Conservation (phyloP, 371 early-diverging fungal species). For the Encephalitozoon intestinalis region DNA sequence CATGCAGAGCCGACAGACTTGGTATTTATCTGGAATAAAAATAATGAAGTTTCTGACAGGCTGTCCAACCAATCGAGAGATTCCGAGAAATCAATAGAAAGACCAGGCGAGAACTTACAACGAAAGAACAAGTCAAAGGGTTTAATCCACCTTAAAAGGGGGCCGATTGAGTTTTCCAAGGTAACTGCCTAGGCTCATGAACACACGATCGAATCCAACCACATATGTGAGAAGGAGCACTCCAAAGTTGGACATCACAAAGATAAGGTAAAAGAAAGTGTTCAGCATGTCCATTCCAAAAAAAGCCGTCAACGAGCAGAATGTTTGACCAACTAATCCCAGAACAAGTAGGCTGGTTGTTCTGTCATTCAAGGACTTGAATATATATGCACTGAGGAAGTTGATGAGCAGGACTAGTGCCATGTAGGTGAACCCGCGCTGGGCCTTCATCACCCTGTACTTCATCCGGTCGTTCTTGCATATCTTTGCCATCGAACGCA, state of each 20-base stretch:
- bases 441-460: constrained; percentile 22
- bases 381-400: constrained; percentile 37
- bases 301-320: constrained; percentile 14
- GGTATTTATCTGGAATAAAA: constrained; percentile 3
- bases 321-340: background rate
- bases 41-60: background rate
- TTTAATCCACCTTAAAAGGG: background rate
- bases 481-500: background rate
- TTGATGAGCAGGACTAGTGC: constrained; percentile 28
- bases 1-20: constrained; percentile 12
- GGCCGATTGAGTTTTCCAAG: background rate
- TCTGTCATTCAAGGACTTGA: constrained; percentile 1
- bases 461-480: background rate
- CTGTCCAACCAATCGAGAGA: background rate
- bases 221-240: constrained; percentile 13
- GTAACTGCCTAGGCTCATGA: background rate
- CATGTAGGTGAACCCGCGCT: constrained; percentile 17
- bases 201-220: background rate
- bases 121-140: background rate
- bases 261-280: constrained; percentile 26
- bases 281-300: constrained; percentile 7
- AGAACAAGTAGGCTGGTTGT: constrained; percentile 9
- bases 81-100: background rate
- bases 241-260: background rate
- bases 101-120: background rate